Conservation (phyloP, 495 filamentous ascomycete species). For the Penicillium verhagenii region DNA sequence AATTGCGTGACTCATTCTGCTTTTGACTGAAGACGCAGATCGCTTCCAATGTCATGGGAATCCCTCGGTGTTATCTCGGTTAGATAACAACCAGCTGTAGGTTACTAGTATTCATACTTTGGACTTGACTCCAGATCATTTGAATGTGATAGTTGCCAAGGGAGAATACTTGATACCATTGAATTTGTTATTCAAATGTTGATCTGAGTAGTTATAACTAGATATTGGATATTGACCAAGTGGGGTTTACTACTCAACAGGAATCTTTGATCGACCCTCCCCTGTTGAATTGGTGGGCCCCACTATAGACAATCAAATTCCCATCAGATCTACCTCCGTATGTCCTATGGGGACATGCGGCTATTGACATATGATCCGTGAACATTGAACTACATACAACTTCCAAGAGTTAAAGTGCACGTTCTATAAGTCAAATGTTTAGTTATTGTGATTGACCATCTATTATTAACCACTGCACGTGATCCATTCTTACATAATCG, state of each 20-base stretch:
- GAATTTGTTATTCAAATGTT: too few relatives aligned
- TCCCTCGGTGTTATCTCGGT: neutral
- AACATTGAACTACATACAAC: too few relatives aligned
- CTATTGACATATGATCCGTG: too few relatives aligned
- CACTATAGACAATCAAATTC: neutral
- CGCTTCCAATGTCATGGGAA: neutral
- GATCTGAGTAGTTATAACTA: too few relatives aligned
- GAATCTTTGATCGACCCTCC: neutral
- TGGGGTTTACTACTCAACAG: neutral
- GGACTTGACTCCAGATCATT: too few relatives aligned
- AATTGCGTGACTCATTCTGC: neutral
- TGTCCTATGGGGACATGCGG: neutral
- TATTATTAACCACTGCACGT: neutral
- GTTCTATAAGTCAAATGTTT: neutral
- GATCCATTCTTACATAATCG: too few relatives aligned
- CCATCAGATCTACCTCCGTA: neutral
- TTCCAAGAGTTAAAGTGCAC: neutral
- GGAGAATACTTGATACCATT: too few relatives aligned
- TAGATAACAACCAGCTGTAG: neutral
- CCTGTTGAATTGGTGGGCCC: neutral
- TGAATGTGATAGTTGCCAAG: too few relatives aligned
- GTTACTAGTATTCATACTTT: neutral
- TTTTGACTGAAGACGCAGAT: neutral
- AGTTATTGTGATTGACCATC: neutral
- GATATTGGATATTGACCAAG: too few relatives aligned